A percentile compares a stretch with the other conserved stretches of the same genome.
Conservation (phyloP, 371 early-diverging fungal genomes). For the Mucor racemosus region DNA sequence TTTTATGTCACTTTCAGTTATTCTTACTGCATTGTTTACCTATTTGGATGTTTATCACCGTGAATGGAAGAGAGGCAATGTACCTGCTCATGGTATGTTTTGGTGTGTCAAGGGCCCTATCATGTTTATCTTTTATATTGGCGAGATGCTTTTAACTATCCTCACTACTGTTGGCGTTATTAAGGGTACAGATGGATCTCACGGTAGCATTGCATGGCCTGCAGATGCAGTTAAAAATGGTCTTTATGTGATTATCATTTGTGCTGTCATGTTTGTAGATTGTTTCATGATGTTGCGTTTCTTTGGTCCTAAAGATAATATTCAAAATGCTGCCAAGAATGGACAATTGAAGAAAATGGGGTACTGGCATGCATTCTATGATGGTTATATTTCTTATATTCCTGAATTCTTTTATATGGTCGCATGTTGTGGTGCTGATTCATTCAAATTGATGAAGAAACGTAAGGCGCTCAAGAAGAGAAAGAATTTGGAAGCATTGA, state of each 20-base stretch:
- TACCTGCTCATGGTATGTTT: conserved; percentile 54
- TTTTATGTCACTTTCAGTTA: conserved; percentile 44
- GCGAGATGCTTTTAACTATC: conserved; percentile 42
- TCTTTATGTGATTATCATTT: conserved; percentile 44
- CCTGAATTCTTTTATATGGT: conserved; percentile 44
- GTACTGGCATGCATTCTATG: conserved; percentile 40
- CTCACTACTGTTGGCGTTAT: conserved; percentile 40
- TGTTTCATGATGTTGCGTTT: conserved; percentile 43
- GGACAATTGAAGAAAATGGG: conserved; percentile 8
- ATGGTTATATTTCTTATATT: conserved; percentile 46
- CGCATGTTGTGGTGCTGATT: conserved; percentile 44
- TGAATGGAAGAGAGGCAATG: conserved; percentile 43
- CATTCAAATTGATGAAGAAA: conserved; percentile 39
- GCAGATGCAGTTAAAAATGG: conserved; percentile 53
- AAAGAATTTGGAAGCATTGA: conserved; percentile 4
- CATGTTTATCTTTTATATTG: conserved; percentile 54
- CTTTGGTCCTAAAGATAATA: conserved; percentile 35
- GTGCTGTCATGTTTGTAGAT: conserved; percentile 44
- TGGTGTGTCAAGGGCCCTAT: conserved; percentile 62
- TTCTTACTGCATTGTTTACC: conserved; percentile 46
- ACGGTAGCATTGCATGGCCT: conserved; percentile 47
- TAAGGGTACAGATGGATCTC: conserved; percentile 39
- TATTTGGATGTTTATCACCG: conserved; percentile 48
- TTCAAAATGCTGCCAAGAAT: conserved; percentile 10
- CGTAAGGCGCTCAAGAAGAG: conserved; percentile 33